These are phyloP conservation scores for Dillenia turbinata DNA, from an alignment of 164 flowering plant genomes.

Conservation along the genomic window DNA sequence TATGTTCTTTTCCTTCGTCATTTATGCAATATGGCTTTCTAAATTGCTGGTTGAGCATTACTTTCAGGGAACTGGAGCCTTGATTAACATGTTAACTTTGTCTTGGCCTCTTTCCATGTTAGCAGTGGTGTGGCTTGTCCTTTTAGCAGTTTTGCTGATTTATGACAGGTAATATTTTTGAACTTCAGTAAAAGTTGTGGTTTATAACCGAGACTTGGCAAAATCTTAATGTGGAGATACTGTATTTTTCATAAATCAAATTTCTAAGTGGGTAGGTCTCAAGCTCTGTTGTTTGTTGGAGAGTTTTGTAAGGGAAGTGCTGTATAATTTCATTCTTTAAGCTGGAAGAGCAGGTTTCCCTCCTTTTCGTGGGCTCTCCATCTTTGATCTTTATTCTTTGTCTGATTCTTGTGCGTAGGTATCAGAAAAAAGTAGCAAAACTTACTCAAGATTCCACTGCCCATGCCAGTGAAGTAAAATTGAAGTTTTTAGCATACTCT, in stretches of 20 bases:
- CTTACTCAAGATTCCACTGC: conserved; percentile 77
- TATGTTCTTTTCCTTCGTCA: conserved; percentile 1
- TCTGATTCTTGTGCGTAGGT: conserved; percentile 34
- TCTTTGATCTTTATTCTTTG: too few relatives aligned
- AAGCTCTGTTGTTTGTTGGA: too few relatives aligned
- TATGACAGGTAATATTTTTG: conserved; percentile 67
- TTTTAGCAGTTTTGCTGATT: conserved; percentile 50
- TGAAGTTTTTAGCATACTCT: not conserved
- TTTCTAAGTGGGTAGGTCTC: too few relatives aligned
- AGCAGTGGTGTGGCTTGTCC: conserved; percentile 50
- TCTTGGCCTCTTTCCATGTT: conserved; percentile 87
- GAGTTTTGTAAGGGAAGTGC: too few relatives aligned
- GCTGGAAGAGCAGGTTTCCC: too few relatives aligned
- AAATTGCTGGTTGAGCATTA: conserved; percentile 9
- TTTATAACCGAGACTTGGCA: too few relatives aligned
- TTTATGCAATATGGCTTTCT: not conserved
- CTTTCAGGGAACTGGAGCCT: conserved; percentile 71
- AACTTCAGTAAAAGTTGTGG: not conserved
- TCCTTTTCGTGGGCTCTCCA: too few relatives aligned
- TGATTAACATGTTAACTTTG: conserved; percentile 67
- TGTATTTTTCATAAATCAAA: too few relatives aligned
- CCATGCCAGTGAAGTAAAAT: conserved; percentile 74
- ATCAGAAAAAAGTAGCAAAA: conserved; percentile 86
- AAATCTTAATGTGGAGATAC: too few relatives aligned
- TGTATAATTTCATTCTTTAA: too few relatives aligned